Percentiles rank a stretch among this genome's conserved stretches.
These are phyloP conservation scores for Ophiocordyceps unilateralis DNA, from an alignment of 2,329 filamentous ascomycete species.

Conservation along the genomic window DNA sequence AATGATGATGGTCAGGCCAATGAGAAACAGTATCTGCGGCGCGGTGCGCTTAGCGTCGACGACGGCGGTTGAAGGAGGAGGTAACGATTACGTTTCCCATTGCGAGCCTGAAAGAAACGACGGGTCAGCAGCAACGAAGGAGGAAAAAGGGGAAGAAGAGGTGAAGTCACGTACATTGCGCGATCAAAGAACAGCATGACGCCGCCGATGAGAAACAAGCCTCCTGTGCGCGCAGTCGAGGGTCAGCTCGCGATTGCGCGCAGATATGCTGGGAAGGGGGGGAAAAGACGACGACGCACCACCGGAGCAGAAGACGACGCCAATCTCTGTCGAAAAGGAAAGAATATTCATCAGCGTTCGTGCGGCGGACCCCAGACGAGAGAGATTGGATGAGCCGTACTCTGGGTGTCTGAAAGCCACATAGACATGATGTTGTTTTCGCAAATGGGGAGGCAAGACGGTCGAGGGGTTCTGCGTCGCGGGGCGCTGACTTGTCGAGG, in stretches of 20 bases:
- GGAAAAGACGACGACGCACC: slow-evolving; percentile 42
- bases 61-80: slow-evolving; percentile 1
- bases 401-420: slow-evolving; percentile 72
- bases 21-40: slow-evolving; percentile 80
- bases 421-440: slow-evolving; percentile 39
- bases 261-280: background rate
- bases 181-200: slow-evolving; percentile 97
- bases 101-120: slow-evolving; percentile 46
- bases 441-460: background rate
- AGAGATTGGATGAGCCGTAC: background rate
- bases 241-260: background rate
- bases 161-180: slow-evolving; percentile 77
- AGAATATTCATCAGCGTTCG: background rate
- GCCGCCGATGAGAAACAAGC: slow-evolving; percentile 85
- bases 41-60: background rate
- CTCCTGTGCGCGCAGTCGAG: slow-evolving; percentile 36
- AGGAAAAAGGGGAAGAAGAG: background rate
- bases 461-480: background rate
- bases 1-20: slow-evolving; percentile 91
- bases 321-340: slow-evolving; percentile 52
- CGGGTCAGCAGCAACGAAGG: background rate
- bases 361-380: background rate
- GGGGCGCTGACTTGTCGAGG: background rate
- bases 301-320: slow-evolving; percentile 92
- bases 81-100: slow-evolving; percentile 69